Evolutionary conservation across 495 filamentous ascomycete species (phyloP), one percentile per base, ranked within the genome.

Genomic region (Penicillium atrosanguineum): DNA sequence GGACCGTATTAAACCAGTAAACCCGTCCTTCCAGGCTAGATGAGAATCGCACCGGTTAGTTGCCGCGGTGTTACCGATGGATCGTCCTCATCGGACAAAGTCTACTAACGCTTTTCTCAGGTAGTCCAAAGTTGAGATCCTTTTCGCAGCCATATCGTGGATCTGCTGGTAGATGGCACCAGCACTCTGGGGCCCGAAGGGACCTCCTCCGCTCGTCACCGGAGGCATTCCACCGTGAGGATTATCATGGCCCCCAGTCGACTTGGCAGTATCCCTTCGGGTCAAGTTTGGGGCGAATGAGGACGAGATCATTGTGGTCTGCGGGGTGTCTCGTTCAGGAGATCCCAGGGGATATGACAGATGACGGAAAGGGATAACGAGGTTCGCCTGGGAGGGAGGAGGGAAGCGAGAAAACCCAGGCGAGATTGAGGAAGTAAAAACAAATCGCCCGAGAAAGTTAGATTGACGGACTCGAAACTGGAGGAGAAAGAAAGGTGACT

Each of bases 1-100:
- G 85, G 41, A 97, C 80, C 0, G 94, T 95, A 71, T 96, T 96
- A 71, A 96, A 96, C 91, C 93, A 97, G 75, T 96, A 97, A 20
- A 96, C 85, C 46, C 87, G 87, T 44, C 95, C 93, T 73, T 95
- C 90, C 59, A 96, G 89, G 20, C 91, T 96, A 61, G 34, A 48
- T n/a, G 43, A 18, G 39, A 16, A 39, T 19, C 38, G n/a, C 28
- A 21, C 16, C 18, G 7, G 29, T 52, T 43, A 56, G 48, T 44
- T 31, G n/a, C 25, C 34, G n/a, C 38, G 18, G 9, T n/a, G 6
- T 16, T 37, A 14, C 7, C 8, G 6, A 6, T 15, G 15, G 4
- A 12, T 25, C 39, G 11, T 43, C n/a, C 40, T 6, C 9, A n/a
- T 42, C 4, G n/a, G 18, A 40, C 19, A 36, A 26, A 3, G 18